Base-by-base conservation (phyloP, 257 asterid species). In the Gynochthodes officinalis region DNA sequence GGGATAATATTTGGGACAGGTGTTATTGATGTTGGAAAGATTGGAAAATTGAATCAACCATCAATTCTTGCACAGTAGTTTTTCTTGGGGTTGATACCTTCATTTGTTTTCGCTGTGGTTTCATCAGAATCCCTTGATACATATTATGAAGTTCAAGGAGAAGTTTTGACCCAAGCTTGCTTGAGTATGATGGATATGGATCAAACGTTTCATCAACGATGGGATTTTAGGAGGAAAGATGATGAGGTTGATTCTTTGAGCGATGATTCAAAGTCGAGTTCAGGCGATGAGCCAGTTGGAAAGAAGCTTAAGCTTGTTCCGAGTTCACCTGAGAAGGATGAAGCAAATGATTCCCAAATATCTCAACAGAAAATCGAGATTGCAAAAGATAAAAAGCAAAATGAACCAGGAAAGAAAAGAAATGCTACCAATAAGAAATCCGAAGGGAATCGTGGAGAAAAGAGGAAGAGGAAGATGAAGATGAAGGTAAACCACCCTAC, bases 151-250 rank as follows among this genome's bases (percentile, higher is more conserved):
- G 11, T 40, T 32, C 49, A 19, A 60, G 62, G 48, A 53, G 58
- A 57, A 64, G 37, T 62, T 14, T 35, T 49, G 28, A 55, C 40
- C 44, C 11, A 33, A n/a, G 30, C 64, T 54, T 35, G 66, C 50
- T 40, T 25, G 49, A 72, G 27, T 35, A 85, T 82, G 86, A 85
- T 83, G 86, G 78, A 64, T 54, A 61, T 69, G 5, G 86, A 76
- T 21, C 84, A 76, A 73, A 78, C 58, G 52, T 85, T 86, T 55
- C 76, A 80, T 58, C 88, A 81, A 76, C 25, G 79, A 23, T 89
- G 96, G 96, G 92, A 89, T 71, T 80, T 82, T 62, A 85, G 92
- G 72, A 79, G 79, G 77, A 71, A 79, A 75, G 86, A 85, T 57
- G 79, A 76, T 35, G 88, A 86, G 32, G 73, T 69, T 60, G 88